A percentile compares a stretch with the other conserved stretches of the same genome.
phyloP scores from a whole-genome alignment of 2,329 filamentous ascomycete genomes.

The Diaporthe australafricana region DNA sequence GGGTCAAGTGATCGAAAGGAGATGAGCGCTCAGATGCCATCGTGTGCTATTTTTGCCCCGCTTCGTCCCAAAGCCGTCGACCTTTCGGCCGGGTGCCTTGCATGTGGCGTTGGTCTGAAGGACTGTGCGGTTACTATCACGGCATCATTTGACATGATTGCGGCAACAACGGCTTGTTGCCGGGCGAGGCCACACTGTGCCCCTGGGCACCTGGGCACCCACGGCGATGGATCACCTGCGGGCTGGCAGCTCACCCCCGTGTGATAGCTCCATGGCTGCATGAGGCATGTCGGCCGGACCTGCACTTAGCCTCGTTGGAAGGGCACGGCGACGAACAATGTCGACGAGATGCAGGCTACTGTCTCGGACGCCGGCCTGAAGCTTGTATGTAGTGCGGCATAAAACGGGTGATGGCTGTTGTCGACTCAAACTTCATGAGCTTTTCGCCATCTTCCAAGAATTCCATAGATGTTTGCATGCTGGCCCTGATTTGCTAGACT shows the following conservation, averaged over 20 bases:
- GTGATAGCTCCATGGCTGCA: constrained; percentile 2
- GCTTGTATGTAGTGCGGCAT: not conserved
- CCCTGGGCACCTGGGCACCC: not conserved
- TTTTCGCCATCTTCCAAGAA: not conserved
- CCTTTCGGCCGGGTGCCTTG: constrained; percentile 22
- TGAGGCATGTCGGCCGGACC: not conserved
- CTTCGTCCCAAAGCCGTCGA: constrained; percentile 5
- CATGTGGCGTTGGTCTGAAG: constrained; percentile 19
- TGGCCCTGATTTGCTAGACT: not conserved
- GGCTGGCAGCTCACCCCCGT: not conserved
- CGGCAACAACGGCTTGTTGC: not conserved
- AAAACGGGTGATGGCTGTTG: not conserved
- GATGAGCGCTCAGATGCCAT: constrained; percentile 22
- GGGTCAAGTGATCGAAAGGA: constrained; percentile 15
- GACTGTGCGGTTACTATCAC: constrained; percentile 8
- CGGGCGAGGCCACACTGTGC: not conserved
- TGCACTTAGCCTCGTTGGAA: constrained; percentile 12
- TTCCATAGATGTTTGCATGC: not conserved
- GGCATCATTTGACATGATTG: constrained; percentile 1
- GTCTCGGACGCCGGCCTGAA: constrained; percentile 4
- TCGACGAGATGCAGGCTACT: not conserved
- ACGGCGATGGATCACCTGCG: not conserved
- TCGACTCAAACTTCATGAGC: not conserved
- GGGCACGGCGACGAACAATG: not conserved
- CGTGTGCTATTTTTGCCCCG: constrained; percentile 23